Percentiles rank a stretch among this genome's conserved stretches.
These are phyloP conservation scores for Euphorbia lathyris DNA, from an alignment of 345 rosid genomes.

Conservation along the genomic window DNA sequence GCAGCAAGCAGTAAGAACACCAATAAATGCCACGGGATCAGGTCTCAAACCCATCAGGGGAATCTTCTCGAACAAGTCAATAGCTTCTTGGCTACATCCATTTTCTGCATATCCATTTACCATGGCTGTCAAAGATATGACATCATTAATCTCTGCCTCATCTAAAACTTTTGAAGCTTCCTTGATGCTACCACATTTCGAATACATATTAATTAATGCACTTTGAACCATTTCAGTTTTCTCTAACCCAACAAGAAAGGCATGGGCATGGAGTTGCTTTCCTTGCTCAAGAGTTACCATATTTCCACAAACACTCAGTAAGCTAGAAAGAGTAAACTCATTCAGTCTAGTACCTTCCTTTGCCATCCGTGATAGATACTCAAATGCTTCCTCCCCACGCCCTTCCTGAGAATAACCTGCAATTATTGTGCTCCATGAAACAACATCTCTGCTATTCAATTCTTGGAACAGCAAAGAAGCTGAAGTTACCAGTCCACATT, in stretches of 20 bases:
- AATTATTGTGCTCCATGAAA: constrained; percentile 89
- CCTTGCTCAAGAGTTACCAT: constrained; percentile 81
- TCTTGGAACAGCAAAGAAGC: constrained; percentile 56
- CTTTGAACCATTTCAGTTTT: constrained; percentile 46
- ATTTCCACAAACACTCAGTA: constrained; percentile 74
- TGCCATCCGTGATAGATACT: constrained; percentile 74
- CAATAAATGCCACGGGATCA: constrained; percentile 72
- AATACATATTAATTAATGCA: constrained; percentile 80
- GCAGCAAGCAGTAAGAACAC: constrained; percentile 76
- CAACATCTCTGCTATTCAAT: constrained; percentile 53
- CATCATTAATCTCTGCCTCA: constrained; percentile 47
- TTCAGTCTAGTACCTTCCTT: constrained; percentile 67
- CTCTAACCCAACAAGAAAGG: constrained; percentile 54
- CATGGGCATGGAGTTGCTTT: constrained; percentile 70
- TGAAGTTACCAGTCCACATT: constrained; percentile 51
- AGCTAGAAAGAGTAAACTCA: constrained; percentile 70
- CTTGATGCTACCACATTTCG: constrained; percentile 73
- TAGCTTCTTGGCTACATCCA: constrained; percentile 67
- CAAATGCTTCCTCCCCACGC: constrained; percentile 58
- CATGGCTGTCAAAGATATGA: constrained; percentile 84
- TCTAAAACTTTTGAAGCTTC: constrained; percentile 67
- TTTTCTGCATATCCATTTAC: constrained; percentile 90
- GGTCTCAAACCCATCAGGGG: constrained; percentile 52
- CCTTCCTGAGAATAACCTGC: constrained; percentile 72
- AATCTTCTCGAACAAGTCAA: constrained; percentile 68